Percentiles rank a stretch among this genome's conserved stretches.
Conservation (phyloP, 176 grass and related monocot genomes). For the Oryza longistaminata region DNA sequence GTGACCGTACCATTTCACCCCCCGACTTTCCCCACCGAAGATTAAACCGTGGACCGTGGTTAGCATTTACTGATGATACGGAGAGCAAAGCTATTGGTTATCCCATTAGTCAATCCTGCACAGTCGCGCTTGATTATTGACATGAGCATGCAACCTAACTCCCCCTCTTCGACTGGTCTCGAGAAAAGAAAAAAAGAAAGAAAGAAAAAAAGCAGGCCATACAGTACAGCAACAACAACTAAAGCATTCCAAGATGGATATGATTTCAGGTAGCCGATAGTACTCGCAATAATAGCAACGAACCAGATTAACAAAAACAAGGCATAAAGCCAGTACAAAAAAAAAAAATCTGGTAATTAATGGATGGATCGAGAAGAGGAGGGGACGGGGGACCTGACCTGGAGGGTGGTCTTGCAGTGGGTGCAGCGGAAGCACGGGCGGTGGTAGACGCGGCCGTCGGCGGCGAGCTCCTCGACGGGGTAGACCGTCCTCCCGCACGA, state of each 20-base stretch:
- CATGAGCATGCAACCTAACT: constrained; percentile 9
- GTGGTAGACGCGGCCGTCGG: constrained; percentile 92
- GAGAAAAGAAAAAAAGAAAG: background rate
- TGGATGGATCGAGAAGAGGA: background rate
- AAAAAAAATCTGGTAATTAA: background rate
- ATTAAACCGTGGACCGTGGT: background rate
- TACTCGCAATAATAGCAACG: background rate
- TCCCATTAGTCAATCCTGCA: background rate
- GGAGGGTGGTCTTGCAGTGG: constrained; percentile 95
- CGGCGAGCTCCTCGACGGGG: constrained; percentile 86
- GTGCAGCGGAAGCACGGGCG: constrained; percentile 91
- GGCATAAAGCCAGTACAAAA: background rate
- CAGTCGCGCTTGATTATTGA: background rate
- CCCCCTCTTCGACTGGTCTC: background rate
- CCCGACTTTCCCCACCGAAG: too few species aligned
- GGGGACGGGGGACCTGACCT: constrained; percentile 48
- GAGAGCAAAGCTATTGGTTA: background rate
- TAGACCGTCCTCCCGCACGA: constrained; percentile 89
- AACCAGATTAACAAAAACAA: background rate
- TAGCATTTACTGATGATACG: background rate
- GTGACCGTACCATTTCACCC: background rate
- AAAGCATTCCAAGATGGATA: background rate
- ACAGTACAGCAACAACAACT: constrained; percentile 10
- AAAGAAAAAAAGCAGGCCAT: background rate
- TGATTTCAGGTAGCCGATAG: background rate